These are phyloP conservation scores for Leucosporidium yakuticum DNA, from an alignment of 768 basidiomycete genomes.

Conservation along the genomic window DNA sequence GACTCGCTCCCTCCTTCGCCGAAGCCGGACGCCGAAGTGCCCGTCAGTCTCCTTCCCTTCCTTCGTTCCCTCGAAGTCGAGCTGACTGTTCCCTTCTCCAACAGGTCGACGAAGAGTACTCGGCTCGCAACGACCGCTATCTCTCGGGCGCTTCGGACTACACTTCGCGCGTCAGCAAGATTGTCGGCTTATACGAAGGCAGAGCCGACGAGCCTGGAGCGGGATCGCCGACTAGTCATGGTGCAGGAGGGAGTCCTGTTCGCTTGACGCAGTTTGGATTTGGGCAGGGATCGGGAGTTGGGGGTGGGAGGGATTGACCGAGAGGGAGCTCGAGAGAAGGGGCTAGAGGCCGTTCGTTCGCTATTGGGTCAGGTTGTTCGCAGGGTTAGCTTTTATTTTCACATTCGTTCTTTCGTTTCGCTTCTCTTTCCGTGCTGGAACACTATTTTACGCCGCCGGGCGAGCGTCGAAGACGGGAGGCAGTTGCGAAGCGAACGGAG, in stretches of 20 bases:
- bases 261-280: background rate
- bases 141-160: constrained; percentile 13
- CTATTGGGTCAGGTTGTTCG: background rate
- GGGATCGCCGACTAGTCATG: background rate
- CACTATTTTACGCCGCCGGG: background rate
- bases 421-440: background rate
- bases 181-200: background rate
- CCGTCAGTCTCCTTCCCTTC: background rate
- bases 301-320: too few relatives aligned
- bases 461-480: too few relatives aligned
- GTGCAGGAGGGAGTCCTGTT: background rate
- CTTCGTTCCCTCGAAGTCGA: background rate
- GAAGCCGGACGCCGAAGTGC: constrained; percentile 2
- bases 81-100: background rate
- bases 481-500: too few relatives aligned
- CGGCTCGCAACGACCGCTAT: constrained; percentile 7
- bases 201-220: constrained; percentile 1
- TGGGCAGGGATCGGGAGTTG: background rate
- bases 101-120: constrained; percentile 12
- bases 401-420: background rate
- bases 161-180: constrained; percentile 17
- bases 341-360: background rate
- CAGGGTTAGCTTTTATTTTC: background rate
- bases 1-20: constrained; percentile 2
- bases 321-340: too few relatives aligned